phyloP scores from a whole-genome alignment of 495 filamentous ascomycete species.

The Letharia columbiana region DNA sequence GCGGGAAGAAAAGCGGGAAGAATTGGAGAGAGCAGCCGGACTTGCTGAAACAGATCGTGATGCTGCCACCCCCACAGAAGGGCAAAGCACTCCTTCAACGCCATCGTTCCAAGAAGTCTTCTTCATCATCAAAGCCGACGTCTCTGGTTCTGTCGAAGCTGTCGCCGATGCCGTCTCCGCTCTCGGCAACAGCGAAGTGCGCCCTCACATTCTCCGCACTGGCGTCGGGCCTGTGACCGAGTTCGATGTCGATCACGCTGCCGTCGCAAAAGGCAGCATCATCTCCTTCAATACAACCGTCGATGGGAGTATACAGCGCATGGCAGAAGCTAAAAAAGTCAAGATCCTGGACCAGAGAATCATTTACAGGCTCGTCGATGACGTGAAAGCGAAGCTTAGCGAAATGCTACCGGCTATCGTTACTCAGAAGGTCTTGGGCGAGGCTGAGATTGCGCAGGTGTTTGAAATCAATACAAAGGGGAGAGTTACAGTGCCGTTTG shows the following conservation, averaged over 20 bases:
- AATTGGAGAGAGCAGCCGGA: constrained; percentile 38
- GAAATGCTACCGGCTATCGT: constrained; percentile 57
- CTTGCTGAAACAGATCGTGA: constrained; percentile 17
- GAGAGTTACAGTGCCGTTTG: constrained; percentile 59
- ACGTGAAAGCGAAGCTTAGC: constrained; percentile 60
- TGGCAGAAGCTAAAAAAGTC: constrained; percentile 63
- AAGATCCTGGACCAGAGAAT: constrained; percentile 77
- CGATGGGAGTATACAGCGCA: constrained; percentile 55
- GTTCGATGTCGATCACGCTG: constrained; percentile 82
- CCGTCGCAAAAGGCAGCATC: constrained; percentile 58
- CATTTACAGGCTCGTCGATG: constrained; percentile 86
- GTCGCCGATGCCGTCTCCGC: constrained; percentile 63
- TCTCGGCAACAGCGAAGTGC: constrained; percentile 76
- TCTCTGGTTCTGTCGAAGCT: constrained; percentile 86
- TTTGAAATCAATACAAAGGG: constrained; percentile 78
- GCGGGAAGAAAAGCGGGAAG: constrained; percentile 52
- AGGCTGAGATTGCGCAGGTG: constrained; percentile 74
- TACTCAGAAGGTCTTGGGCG: constrained; percentile 63
- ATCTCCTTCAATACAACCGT: constrained; percentile 79
- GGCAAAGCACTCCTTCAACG: constrained; percentile 12
- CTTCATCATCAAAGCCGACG: constrained; percentile 88
- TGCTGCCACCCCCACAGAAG: constrained; percentile 10
- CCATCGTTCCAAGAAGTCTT: constrained; percentile 50
- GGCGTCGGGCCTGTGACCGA: constrained; percentile 71
- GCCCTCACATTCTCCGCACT: constrained; percentile 64